Evolutionary conservation across 208 protist species (phyloP).

Genomic region (Acanthamoeba culbertsoni): DNA sequence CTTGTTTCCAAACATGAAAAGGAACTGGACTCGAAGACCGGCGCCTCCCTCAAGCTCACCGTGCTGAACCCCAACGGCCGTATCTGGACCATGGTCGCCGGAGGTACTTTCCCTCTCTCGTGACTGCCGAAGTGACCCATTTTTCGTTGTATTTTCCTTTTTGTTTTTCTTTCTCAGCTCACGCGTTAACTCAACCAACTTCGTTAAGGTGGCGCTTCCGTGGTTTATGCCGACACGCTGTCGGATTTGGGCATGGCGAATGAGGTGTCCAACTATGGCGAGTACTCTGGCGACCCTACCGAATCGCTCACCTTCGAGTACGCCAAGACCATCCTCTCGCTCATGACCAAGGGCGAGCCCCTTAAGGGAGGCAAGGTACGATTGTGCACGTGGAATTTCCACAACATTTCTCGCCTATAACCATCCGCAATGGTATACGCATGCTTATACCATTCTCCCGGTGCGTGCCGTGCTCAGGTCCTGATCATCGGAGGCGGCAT

Average conservation of each 20-base stretch:
- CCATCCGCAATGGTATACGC: neutral
- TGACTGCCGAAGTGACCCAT: too few relatives aligned
- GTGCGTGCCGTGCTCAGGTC: constrained; percentile 62
- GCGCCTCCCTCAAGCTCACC: constrained; percentile 89
- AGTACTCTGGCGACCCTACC: constrained; percentile 88
- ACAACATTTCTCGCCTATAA: neutral
- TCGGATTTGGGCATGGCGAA: constrained; percentile 80
- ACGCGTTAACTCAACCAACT: neutral
- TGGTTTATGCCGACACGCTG: constrained; percentile 88
- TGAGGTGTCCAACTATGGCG: constrained; percentile 88
- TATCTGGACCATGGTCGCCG: constrained; percentile 89
- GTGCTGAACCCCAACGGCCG: constrained; percentile 85
- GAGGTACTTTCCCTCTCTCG: constrained; percentile 66
- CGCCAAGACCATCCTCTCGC: constrained; percentile 84
- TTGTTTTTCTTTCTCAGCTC: neutral
- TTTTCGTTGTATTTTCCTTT: neutral
- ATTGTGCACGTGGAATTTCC: neutral
- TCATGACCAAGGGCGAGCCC: constrained; percentile 78
- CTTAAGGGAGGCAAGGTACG: neutral
- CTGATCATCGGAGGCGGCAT: constrained; percentile 87
- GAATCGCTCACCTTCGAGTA: constrained; percentile 87
- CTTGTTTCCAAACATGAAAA: too few relatives aligned
- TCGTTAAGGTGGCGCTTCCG: constrained; percentile 81
- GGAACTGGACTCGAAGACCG: constrained; percentile 87
- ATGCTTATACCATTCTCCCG: neutral